phyloP scores from a whole-genome alignment of 352 stramenopile genomes.

The Pilasporangium apinafurcum region DNA sequence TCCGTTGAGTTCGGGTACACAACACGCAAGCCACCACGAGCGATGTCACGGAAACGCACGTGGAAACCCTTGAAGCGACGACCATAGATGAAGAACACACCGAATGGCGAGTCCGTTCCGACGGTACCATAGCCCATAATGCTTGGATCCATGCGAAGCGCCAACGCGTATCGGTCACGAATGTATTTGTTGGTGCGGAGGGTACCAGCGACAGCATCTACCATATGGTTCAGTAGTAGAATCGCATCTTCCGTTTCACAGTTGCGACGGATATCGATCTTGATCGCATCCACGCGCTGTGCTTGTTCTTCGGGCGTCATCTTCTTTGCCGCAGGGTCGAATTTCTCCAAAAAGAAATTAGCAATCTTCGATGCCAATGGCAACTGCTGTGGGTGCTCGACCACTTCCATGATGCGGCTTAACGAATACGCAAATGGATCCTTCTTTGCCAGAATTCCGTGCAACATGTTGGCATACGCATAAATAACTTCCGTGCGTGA shows the following conservation, averaged over 20 bases:
- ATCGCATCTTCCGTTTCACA: conserved; percentile 71
- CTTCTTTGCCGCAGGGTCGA: conserved; percentile 45
- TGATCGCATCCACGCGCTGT: conserved; percentile 37
- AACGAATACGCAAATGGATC: conserved; percentile 94
- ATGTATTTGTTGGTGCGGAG: conserved; percentile 83
- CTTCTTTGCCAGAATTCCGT: conserved; percentile 92
- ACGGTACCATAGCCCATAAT: conserved; percentile 81
- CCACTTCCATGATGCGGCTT: conserved; percentile 90
- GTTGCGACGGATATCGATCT: conserved; percentile 72
- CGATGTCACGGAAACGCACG: conserved; percentile 81
- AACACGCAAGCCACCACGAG: conserved; percentile 68
- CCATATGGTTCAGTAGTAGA: conserved; percentile 68
- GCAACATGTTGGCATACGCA: conserved; percentile 92
- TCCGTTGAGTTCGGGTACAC: conserved; percentile 66
- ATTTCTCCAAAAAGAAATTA: conserved; percentile 93
- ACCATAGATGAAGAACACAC: conserved; percentile 96
- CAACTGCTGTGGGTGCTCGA: conserved; percentile 89
- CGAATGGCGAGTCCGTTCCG: conserved; percentile 90
- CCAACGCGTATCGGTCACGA: conserved; percentile 73
- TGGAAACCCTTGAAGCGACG: conserved; percentile 93
- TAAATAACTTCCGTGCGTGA: conserved; percentile 93
- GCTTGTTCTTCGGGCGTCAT: conserved; percentile 42
- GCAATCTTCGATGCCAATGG: conserved; percentile 87
- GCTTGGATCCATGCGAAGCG: conserved; percentile 67
- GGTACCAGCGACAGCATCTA: conserved; percentile 65